Conservation (phyloP, 2,329 filamentous ascomycete genomes). For the Simplicillium aogashimaense region DNA sequence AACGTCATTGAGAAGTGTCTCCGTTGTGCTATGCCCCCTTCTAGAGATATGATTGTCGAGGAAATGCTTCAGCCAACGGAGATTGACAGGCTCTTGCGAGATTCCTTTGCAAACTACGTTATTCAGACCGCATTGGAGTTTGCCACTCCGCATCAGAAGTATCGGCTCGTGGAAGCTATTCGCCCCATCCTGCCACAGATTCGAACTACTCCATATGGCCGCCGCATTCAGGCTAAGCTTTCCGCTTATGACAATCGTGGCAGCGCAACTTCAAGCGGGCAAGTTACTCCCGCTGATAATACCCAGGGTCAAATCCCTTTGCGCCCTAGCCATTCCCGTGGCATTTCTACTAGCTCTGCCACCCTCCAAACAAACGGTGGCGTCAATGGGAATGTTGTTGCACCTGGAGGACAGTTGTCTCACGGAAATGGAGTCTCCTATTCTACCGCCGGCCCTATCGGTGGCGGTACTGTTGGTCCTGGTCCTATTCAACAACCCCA, state of each 20-base stretch:
- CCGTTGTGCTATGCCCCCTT: slow-evolving; percentile 66
- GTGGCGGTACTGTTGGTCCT: slow-evolving; percentile 4
- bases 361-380: slow-evolving; percentile 20
- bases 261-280: slow-evolving; percentile 32
- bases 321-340: slow-evolving; percentile 32
- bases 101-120: slow-evolving; percentile 95
- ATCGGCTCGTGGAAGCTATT: slow-evolving; percentile 70
- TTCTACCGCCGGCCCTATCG: slow-evolving; percentile 8
- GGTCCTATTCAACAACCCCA: slow-evolving; percentile 15
- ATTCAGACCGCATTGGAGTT: slow-evolving; percentile 93
- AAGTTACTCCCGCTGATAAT: slow-evolving; percentile 41
- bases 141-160: slow-evolving; percentile 62
- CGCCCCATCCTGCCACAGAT: slow-evolving; percentile 77
- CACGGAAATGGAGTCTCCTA: slow-evolving; percentile 10
- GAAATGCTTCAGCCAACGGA: slow-evolving; percentile 68
- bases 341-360: slow-evolving; percentile 27
- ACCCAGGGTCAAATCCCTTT: slow-evolving; percentile 44
- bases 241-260: slow-evolving; percentile 44
- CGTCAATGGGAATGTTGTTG: slow-evolving; percentile 20
- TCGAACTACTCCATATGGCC: slow-evolving; percentile 85
- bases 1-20: slow-evolving; percentile 97
- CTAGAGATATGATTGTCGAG: slow-evolving; percentile 72
- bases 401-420: slow-evolving; percentile 19
- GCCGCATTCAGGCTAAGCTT: slow-evolving; percentile 87
- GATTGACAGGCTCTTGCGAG: slow-evolving; percentile 80